Evolutionary conservation across 148 eudicot species (phyloP).

Genomic region (Cornus suecica): DNA sequence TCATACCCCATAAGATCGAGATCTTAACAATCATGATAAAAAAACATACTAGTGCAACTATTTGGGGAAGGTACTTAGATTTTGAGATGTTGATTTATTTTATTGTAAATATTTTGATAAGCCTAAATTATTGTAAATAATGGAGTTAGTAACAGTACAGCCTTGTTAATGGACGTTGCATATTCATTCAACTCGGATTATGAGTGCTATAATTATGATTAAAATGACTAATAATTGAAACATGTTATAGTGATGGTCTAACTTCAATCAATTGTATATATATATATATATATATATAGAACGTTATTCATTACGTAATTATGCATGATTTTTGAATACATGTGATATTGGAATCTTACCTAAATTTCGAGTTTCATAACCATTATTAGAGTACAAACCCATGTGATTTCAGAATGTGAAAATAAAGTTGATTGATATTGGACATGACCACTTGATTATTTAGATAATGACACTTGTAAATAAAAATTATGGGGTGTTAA

Average conservation of each 20-base stretch:
- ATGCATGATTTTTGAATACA: background rate
- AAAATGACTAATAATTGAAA: background rate
- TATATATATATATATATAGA: too few species aligned
- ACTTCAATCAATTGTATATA: too few species aligned
- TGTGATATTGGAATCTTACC: background rate
- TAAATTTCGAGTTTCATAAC: background rate
- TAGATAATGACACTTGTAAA: background rate
- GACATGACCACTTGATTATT: background rate
- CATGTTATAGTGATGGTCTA: background rate
- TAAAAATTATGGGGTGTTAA: too few species aligned
- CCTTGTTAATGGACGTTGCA: background rate
- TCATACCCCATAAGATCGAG: too few species aligned
- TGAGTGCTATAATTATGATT: background rate
- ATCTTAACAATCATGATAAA: too few species aligned
- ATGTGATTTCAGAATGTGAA: too few species aligned
- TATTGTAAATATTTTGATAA: background rate
- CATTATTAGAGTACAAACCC: background rate
- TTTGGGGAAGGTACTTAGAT: background rate
- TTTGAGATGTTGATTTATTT: background rate
- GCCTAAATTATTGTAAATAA: background rate
- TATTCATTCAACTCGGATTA: background rate
- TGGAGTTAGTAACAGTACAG: background rate
- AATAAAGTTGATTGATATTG: background rate
- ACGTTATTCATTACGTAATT: background rate
- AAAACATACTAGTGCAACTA: background rate